Base-by-base conservation (phyloP, 768 basidiomycete genomes). In the Leccinum subgranulosum region DNA sequence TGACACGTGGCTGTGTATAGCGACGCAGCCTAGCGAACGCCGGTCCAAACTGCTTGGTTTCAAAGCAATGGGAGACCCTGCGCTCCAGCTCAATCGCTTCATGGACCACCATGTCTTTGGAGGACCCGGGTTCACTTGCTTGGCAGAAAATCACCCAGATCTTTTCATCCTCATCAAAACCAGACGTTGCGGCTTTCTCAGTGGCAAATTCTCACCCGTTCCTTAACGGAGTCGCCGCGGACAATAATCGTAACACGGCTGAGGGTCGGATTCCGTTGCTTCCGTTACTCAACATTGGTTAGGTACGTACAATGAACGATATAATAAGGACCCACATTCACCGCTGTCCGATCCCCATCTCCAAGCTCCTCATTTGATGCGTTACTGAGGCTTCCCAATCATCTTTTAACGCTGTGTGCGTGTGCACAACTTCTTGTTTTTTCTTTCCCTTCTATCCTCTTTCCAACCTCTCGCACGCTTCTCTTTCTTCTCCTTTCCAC, bases 271-370 rank as follows among this genome's bases (percentile, higher is more conserved):
- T 33, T 31, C 21, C 15, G 4, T 14, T 31, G 19, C 29, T 49
- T 60, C 21, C 51, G 33, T 45, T 15, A 59, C 49, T 33, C 9
- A 29, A 36, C 21, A 21, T 19, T 19, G 41, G 19, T n/a, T 27
- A 11, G 41, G 60, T 61, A 52, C 53, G 49, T 61, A 60, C 53
- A 27, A 39, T 5, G 6, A n/a, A 5, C 10, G 11, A 27, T 53
- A 46, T 60, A 50, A 50, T 50, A 53, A 54, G 54, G 27, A 29
- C 54, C 25, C 10, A 41, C 39, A 17, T 12, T 33, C 23, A 45
- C n/a, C 31, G 15, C 43, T 46, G 19, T 46, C 45, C 21, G 21
- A 23, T 47, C 25, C 29, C 52, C 11, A 8, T 36, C 50, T 41
- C 49, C 33, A 12, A 36, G 52, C 10, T 62, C 28, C 34, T 45